Conservation (phyloP, 176 grass and related monocot species). For the Triticum aestivum region IWGSC_CS_RefSeq_v2.1 NC_057813.1:9666425-9666924, state of each 20-base stretch:
- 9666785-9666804: background rate
- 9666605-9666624: conserved; percentile 14
- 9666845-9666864: background rate
- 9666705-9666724: conserved; percentile 36
- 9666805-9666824: background rate
- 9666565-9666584: background rate
- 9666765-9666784: background rate
- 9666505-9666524: background rate
- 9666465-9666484: conserved; percentile 6
- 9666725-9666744: conserved; percentile 8
- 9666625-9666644: conserved; percentile 15
- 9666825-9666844: background rate
- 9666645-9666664: background rate
- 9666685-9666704: conserved; percentile 24
- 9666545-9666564: background rate
- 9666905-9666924: no score
- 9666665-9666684: conserved; percentile 11
- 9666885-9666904: no score
- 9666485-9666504: background rate
- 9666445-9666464: conserved; percentile 55
- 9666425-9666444: conserved; percentile 74
- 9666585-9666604: background rate
- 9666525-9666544: background rate
- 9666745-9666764: background rate
- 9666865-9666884: background rate